A percentile compares a stretch with the other conserved stretches of the same genome.
Conservation (phyloP, 1,284 basidiomycete genomes). For the Moesziomyces globuligerus region DNA sequence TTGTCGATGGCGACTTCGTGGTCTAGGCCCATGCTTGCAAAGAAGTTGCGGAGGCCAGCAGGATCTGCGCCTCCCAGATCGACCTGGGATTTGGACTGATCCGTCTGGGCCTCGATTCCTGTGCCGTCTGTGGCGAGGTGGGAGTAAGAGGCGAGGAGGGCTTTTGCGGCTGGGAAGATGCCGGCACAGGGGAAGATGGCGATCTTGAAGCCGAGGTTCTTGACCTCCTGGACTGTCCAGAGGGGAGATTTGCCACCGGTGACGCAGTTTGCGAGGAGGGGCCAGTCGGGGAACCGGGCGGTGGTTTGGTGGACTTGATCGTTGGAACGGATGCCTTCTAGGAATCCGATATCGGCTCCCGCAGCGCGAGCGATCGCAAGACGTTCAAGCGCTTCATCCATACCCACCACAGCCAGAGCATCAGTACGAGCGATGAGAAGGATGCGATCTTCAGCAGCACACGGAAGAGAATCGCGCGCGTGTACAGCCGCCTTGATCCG, state of each 20-base stretch:
- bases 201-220: conserved; percentile 32
- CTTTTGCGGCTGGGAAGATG: conserved; percentile 36
- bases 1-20: conserved; percentile 37
- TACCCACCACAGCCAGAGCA: conserved; percentile 79
- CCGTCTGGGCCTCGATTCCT: conserved; percentile 29
- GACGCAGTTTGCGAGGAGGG: conserved; percentile 43
- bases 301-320: conserved; percentile 76
- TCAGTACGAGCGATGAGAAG: conserved; percentile 84
- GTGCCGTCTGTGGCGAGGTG: conserved; percentile 66
- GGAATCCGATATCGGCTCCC: conserved; percentile 84
- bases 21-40: conserved; percentile 46
- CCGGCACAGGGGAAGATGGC: conserved; percentile 52
- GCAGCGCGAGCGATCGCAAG: conserved; percentile 78
- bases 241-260: conserved; percentile 40
- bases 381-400: conserved; percentile 80
- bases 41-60: conserved; percentile 41
- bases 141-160: conserved; percentile 27
- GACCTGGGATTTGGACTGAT: conserved; percentile 1
- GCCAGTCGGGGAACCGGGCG: conserved; percentile 70
- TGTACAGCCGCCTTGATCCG: conserved; percentile 78
- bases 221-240: conserved; percentile 29
- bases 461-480: conserved; percentile 67
- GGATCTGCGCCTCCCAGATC: conserved; percentile 36
- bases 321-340: conserved; percentile 75
- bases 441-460: conserved; percentile 77